Evolutionary conservation across 805 yeast genomes (phyloP), one percentile per base, ranked within the genome.

Genomic region (Spathaspora passalidarum): DNA sequence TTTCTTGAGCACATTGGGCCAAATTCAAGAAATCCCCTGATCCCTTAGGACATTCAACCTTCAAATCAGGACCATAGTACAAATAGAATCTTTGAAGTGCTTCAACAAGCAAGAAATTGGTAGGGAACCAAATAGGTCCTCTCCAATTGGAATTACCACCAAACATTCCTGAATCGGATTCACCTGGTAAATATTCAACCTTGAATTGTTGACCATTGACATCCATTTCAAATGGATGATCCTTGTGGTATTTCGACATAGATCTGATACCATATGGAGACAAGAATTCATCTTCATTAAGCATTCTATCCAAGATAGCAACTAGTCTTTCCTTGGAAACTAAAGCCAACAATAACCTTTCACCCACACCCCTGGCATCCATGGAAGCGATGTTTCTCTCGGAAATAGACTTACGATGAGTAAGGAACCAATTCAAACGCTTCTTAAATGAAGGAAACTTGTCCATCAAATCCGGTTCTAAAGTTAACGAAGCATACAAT

Each of bases 131-230:
- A 55, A 90, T 89, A 13, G 97, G 97, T 2, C 97, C 97, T 64
- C 97, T 78, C 97, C 97, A 90, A 66, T 90, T 90, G 18, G 96
- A 89, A 63, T 90, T 90, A 48, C 97, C 97, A 42, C 97, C 97
- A 75, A 90, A 90, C 80, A 91, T 79, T 4, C 96, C 96, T 5
- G 95, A 84, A 60, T 88, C 92, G 22, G 95, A 86, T 60, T 88
- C 96, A 23, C 96, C 96, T 4, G 96, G 85, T 44, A 88, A 76
- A 64, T 89, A 88, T 48, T 78, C 77, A 25, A 88, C 91, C 38
- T 73, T 69, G 65, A 83, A 90, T 34, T 75, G 71, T 53, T 80
- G 75, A 14, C 95, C 95, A 62, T 87, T 76, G 38, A 90, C 96
- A 53, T 82, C 78, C 92, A 89, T 87, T 44, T 80, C 78, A 59